phyloP scores from a whole-genome alignment of 257 asterid genomes.

The Solanum sitiens region DNA sequence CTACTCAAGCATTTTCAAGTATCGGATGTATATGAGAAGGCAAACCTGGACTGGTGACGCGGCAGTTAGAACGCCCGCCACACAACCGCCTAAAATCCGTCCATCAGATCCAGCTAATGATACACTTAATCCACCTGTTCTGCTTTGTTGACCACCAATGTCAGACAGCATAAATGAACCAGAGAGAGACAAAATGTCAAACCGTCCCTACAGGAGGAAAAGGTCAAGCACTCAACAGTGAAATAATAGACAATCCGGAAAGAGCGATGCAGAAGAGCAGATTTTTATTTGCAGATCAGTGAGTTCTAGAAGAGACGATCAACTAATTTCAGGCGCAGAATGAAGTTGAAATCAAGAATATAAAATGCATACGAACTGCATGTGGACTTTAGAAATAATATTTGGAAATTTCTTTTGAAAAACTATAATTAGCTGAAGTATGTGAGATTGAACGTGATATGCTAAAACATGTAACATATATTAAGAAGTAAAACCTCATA shows the following conservation, averaged over 20 bases:
- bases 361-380: neutral
- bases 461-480: neutral
- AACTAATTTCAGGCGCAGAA: neutral
- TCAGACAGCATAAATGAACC: slow-evolving; percentile 54
- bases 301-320: neutral
- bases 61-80: slow-evolving; percentile 50
- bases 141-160: slow-evolving; percentile 36
- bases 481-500: neutral
- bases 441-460: neutral
- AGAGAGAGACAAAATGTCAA: slow-evolving; percentile 44
- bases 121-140: slow-evolving; percentile 50
- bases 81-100: slow-evolving; percentile 61
- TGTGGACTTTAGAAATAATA: neutral
- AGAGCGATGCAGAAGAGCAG: neutral
- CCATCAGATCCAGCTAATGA: slow-evolving; percentile 58
- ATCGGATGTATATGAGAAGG: neutral
- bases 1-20: neutral
- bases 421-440: neutral
- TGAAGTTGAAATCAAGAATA: neutral
- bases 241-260: neutral
- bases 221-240: neutral
- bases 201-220: slow-evolving; percentile 28
- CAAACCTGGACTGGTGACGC: slow-evolving; percentile 54
- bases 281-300: neutral
- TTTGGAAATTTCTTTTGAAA: neutral